Percentiles rank a stretch among this genome's conserved stretches.
Evolutionary conservation across 257 asterid species (phyloP).

Genomic region (Solanum raphanifolium): DNA sequence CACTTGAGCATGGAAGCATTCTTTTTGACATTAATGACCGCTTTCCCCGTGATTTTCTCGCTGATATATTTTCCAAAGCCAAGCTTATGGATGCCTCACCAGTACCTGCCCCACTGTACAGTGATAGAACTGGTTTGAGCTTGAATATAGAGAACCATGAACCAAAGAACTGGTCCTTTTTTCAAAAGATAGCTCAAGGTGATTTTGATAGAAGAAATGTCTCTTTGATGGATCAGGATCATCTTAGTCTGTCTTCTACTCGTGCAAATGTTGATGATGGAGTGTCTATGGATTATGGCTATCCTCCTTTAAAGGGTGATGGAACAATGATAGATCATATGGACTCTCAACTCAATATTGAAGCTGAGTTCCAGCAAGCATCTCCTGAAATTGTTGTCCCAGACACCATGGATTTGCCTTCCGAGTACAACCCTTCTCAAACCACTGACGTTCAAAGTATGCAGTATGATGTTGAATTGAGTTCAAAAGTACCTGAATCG

Average conservation of each 20-base stretch:
- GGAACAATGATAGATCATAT: constrained; percentile 8
- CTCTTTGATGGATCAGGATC: constrained; percentile 95
- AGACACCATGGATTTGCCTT: constrained; percentile 32
- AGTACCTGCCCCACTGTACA: constrained; percentile 25
- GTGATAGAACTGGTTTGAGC: constrained; percentile 61
- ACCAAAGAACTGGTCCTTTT: constrained; percentile 73
- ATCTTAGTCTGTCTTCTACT: constrained; percentile 40
- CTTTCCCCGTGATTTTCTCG: constrained; percentile 68
- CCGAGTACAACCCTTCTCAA: constrained; percentile 47
- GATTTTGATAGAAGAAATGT: constrained; percentile 47
- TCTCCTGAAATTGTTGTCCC: constrained; percentile 24
- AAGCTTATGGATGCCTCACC: constrained; percentile 21
- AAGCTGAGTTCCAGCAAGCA: constrained; percentile 30
- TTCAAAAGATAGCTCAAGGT: constrained; percentile 64
- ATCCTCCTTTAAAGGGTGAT: constrained; percentile 25
- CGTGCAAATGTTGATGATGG: constrained; percentile 29
- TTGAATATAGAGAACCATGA: constrained; percentile 61
- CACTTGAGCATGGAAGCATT: constrained; percentile 49
- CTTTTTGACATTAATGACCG: constrained; percentile 70
- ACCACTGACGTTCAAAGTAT: constrained; percentile 23
- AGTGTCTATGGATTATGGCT: constrained; percentile 31
- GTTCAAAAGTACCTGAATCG: constrained; percentile 30
- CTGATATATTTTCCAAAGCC: constrained; percentile 70
- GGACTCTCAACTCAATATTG: constrained; percentile 25
- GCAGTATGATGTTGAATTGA: constrained; percentile 32